Base-by-base conservation (phyloP, 352 stramenopile species). In the Globisporangium cystogenes region DNA sequence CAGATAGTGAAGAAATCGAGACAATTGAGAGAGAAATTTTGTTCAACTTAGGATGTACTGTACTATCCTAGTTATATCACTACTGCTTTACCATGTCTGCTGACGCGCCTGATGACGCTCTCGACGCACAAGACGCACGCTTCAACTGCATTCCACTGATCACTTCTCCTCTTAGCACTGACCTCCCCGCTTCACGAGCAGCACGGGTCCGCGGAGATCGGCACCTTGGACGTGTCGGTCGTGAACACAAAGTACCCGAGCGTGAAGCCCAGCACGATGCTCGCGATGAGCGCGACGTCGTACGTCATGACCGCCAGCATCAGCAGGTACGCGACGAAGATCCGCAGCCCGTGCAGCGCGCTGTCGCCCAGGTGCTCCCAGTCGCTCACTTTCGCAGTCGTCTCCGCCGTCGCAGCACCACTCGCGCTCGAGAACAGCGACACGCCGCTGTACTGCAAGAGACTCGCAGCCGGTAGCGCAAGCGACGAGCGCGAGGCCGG, bases 261-360 rank as follows among this genome's bases (percentile, higher is more conserved):
- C 63, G 73, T 71, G 48, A 86, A 89, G 40, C 81, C 81, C 10
- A 65, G 51, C n/a, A 91, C 70, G 45, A 82, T 86, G 46, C 74
- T 83, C 15, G 39, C 60, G 40, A 89, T 70, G 12, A 91, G 65
- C 51, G 60, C 68, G 51, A 86, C 55, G 57, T 88, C 72, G 62
- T 91, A 91, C 56, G 81, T 91, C 81, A 91, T 91, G 53, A 67
- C 72, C 48, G 78, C 78, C 18, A 91, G 72, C 81, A 91, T 91
- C 45, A 91, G 68, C 59, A 91, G 42, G 41, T 89, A 91, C 51
- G 81, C 81, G 29, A 91, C 53, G n/a, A 86, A 48, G 51, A 89
- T 87, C n/a, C 72, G 56, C 47, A 74, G 51, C 4, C 81, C 81
- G 29, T 82, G 81, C 67, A 82, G 60, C 52, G 86, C 24, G 44